Evolutionary conservation across 768 basidiomycete genomes (phyloP), one percentile per base, ranked within the genome.

Genomic region (Tricholoma bakamatsutake): DNA sequence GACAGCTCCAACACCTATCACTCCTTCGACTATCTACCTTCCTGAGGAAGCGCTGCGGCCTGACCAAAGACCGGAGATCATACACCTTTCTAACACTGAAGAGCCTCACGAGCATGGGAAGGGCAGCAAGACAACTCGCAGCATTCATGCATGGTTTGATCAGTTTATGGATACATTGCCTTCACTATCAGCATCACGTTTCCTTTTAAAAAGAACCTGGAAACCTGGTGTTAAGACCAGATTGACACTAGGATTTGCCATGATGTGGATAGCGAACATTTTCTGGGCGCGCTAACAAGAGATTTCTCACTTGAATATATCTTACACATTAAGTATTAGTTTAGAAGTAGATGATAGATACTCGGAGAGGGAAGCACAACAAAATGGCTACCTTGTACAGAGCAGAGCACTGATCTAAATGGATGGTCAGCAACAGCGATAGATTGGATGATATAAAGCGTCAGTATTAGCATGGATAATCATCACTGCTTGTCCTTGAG

Each of bases 381-480:
- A n/a, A n/a, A n/a, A n/a, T n/a, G n/a, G n/a, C n/a, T n/a, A n/a
- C n/a, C n/a, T n/a, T n/a, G n/a, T n/a, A n/a, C n/a, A 11, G 39
- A 10, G 17, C 10, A 45, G 11, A 27, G 15, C 2, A 45, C 9
- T 11, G 5, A 47, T 47, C 24, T 27, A n/a, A 28, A 17, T n/a
- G 12, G 28, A 28, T 10, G n/a, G 28, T 42, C 17, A 40, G 17
- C 27, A 42, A 27, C 2, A 17, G 42, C 17, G 6, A 15, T 13
- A 4, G 7, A 3, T 21, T 5, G 13, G n/a, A 54, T 1, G 49
- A 52, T 31, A 45, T 56, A 40, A 50, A 53, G 61, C 59, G 67
- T 82, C 90, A 92, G 88, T 79, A 91, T 92, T 91, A 92, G 89
- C 89, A 92, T 91, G 89, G 87, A 78, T 71, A 69, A 74, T 89